Percentiles rank a stretch among this genome's conserved stretches.
Evolutionary conservation across 2,329 filamentous ascomycete species (phyloP).

Genomic region (Stylonectria norvegica): DNA sequence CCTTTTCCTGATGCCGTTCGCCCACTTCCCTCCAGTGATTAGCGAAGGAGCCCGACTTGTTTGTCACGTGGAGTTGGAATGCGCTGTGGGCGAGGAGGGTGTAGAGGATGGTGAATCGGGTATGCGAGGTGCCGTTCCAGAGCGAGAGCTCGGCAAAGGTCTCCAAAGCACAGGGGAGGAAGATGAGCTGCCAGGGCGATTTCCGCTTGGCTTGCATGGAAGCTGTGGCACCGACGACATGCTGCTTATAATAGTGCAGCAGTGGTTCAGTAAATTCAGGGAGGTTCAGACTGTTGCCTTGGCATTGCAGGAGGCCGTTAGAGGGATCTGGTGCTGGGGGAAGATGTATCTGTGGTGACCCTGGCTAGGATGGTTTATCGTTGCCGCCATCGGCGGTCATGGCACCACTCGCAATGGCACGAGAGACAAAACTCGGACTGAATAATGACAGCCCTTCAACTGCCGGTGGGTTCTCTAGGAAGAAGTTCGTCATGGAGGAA

Average conservation of each 20-base stretch:
- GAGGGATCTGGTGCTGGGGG: not conserved
- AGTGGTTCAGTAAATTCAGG: conserved; percentile 25
- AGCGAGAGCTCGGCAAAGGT: conserved; percentile 41
- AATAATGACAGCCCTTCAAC: conserved; percentile 21
- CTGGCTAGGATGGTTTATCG: not conserved
- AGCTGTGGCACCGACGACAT: conserved; percentile 25
- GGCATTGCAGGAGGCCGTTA: not conserved
- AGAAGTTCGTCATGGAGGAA: conserved; percentile 12
- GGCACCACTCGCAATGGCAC: conserved; percentile 15
- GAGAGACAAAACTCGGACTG: conserved; percentile 21
- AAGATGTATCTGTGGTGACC: too few relatives aligned
- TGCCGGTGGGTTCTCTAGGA: conserved; percentile 18
- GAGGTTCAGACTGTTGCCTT: not conserved
- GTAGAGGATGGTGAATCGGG: conserved; percentile 37
- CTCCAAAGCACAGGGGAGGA: conserved; percentile 40
- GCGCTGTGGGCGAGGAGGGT: conserved; percentile 41
- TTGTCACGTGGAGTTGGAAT: conserved; percentile 33
- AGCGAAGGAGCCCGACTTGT: conserved; percentile 5
- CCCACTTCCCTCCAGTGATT: conserved; percentile 30
- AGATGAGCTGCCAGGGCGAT: conserved; percentile 43
- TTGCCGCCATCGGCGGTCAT: not conserved
- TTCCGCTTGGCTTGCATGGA: conserved; percentile 31
- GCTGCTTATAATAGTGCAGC: conserved; percentile 28
- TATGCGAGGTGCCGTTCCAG: conserved; percentile 37
- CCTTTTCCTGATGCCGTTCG: conserved; percentile 26